A percentile compares a stretch with the other conserved stretches of the same genome.
Evolutionary conservation across 2,329 filamentous ascomycete species (phyloP).

Genomic region (Apiospora pterosperma): DNA sequence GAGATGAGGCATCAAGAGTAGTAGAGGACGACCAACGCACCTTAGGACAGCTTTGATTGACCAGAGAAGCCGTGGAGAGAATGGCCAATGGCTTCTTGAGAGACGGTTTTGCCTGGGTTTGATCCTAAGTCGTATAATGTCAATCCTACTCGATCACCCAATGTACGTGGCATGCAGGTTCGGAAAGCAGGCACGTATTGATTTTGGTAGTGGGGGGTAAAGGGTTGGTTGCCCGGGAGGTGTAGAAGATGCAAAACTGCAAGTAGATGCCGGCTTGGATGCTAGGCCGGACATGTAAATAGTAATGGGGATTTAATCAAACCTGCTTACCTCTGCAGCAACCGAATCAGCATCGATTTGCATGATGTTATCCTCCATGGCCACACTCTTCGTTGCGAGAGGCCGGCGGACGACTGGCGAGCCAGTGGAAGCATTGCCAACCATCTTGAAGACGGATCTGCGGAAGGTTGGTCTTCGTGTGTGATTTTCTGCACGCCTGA

Average conservation of each 20-base stretch:
- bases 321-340: constrained; percentile 24
- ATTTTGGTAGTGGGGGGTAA: background rate
- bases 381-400: constrained; percentile 26
- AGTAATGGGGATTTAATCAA: background rate
- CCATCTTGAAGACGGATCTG: constrained; percentile 30
- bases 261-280: background rate
- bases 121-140: background rate
- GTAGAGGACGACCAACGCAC: constrained; percentile 27
- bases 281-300: background rate
- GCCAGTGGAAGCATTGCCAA: constrained; percentile 34
- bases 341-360: constrained; percentile 33
- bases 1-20: background rate
- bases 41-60: constrained; percentile 53
- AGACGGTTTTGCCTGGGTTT: constrained; percentile 8
- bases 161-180: background rate
- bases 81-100: constrained; percentile 43
- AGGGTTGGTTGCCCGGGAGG: background rate
- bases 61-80: constrained; percentile 51
- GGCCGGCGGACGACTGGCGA: constrained; percentile 38
- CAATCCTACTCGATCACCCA: background rate
- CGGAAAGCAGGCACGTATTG: background rate
- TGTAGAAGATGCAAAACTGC: background rate
- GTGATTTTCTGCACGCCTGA: constrained; percentile 9
- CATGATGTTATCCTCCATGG: constrained; percentile 34
- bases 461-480: constrained; percentile 7